Evolutionary conservation across 1,284 basidiomycete species (phyloP).

Genomic region (Sanghuangporus baumii): DNA sequence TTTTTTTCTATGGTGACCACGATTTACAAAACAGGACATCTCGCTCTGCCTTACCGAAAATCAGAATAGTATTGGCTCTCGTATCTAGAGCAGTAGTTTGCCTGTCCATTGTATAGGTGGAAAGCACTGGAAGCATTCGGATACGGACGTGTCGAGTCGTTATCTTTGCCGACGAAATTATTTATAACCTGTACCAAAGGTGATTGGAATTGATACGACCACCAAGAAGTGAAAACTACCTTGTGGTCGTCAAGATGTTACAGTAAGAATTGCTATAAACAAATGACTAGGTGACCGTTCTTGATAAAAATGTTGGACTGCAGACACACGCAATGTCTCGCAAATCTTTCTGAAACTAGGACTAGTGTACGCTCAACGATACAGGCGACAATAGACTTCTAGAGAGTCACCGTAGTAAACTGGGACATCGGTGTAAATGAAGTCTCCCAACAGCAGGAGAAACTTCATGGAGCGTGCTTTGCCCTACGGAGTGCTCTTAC

Average conservation of each 20-base stretch:
- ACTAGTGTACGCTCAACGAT: constrained; percentile 61
- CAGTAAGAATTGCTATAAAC: neutral
- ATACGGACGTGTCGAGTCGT: constrained; percentile 51
- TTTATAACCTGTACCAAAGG: neutral
- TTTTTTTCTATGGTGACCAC: neutral
- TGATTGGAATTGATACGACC: neutral
- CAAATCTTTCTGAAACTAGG: constrained; percentile 61
- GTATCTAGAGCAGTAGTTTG: constrained; percentile 52
- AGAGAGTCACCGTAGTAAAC: constrained; percentile 49
- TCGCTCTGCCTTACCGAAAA: constrained; percentile 37
- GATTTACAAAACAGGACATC: no score
- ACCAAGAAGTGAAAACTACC: neutral
- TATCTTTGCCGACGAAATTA: constrained; percentile 53
- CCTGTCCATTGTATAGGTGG: constrained; percentile 59
- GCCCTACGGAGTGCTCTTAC: neutral
- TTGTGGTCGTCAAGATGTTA: neutral
- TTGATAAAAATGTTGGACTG: neutral
- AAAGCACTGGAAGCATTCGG: constrained; percentile 60
- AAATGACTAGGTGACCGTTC: neutral
- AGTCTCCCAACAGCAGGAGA: constrained; percentile 64
- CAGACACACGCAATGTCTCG: constrained; percentile 54
- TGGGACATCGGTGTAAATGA: constrained; percentile 77
- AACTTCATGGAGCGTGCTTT: constrained; percentile 38
- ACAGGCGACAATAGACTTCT: constrained; percentile 56
- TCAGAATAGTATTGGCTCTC: constrained; percentile 56